These are phyloP conservation scores for Psilocybe subaeruginosa DNA, from an alignment of 768 basidiomycete genomes.

Conservation along the genomic window DNA sequence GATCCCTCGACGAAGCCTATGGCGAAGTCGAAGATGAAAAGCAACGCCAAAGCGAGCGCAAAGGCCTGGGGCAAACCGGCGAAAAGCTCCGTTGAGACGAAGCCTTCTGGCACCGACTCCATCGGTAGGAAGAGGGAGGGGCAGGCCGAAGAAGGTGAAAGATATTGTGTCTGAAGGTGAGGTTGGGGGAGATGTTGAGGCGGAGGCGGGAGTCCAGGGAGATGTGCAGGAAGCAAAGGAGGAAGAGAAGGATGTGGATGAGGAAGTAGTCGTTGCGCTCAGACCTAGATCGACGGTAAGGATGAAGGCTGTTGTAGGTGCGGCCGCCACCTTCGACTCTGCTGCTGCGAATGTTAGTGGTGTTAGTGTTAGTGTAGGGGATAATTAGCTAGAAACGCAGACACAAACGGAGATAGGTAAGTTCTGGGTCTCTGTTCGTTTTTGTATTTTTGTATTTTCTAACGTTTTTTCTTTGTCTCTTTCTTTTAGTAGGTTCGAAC, in stretches of 20 bases:
- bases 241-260: neutral
- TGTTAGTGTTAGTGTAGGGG: neutral
- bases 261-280: neutral
- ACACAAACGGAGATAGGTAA: neutral
- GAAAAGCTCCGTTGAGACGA: neutral
- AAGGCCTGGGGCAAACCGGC: neutral
- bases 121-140: neutral
- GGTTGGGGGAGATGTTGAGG: neutral
- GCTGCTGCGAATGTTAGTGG: neutral
- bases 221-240: neutral
- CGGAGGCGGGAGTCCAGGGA: neutral
- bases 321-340: neutral
- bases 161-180: neutral
- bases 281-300: neutral
- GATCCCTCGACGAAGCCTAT: too few relatives aligned
- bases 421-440: neutral
- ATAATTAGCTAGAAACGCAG: neutral
- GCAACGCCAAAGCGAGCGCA: neutral
- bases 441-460: neutral
- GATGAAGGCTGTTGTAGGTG: neutral
- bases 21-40: neutral
- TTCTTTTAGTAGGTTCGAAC: neutral
- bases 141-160: neutral
- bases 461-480: neutral
- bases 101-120: neutral